Conservation (phyloP, 208 protist species). For the Acanthamoeba culbertsoni region DNA sequence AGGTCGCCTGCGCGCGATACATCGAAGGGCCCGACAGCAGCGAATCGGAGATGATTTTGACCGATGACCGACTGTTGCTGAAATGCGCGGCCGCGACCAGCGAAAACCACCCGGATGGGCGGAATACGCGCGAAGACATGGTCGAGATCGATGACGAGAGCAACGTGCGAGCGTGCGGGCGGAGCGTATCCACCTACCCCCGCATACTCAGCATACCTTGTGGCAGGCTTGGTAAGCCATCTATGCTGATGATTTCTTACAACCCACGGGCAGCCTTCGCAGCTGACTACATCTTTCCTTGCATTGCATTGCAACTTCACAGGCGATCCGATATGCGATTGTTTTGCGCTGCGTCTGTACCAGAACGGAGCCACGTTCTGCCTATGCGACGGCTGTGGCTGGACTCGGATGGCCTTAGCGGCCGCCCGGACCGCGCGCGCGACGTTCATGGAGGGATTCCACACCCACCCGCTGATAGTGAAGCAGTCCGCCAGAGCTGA, state of each 20-base stretch:
- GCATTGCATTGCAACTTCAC: not conserved
- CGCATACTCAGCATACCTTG: not conserved
- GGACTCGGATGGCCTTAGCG: not conserved
- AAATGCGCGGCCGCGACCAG: not conserved
- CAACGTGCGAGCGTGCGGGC: not conserved
- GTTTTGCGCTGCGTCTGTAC: conserved; percentile 17
- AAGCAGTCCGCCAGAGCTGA: not conserved
- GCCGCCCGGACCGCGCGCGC: not conserved
- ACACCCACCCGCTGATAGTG: not conserved
- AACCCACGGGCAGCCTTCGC: not conserved
- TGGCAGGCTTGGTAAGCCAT: not conserved
- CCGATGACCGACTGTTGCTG: not conserved
- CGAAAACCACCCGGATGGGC: no score
- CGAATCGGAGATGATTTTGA: not conserved
- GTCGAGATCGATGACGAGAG: not conserved
- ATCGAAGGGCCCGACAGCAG: not conserved
- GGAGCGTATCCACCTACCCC: conserved; percentile 36
- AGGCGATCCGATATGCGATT: conserved; percentile 56
- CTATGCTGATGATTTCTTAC: not conserved
- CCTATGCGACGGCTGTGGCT: conserved; percentile 57
- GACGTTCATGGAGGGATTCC: conserved; percentile 40
- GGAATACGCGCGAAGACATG: not conserved
- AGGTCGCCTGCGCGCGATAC: not conserved
- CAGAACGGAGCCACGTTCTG: conserved; percentile 50
- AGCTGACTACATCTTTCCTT: not conserved